These are phyloP conservation scores for Pichia ethanolica DNA, from an alignment of 805 yeast genomes.

Conservation along the genomic window DNA sequence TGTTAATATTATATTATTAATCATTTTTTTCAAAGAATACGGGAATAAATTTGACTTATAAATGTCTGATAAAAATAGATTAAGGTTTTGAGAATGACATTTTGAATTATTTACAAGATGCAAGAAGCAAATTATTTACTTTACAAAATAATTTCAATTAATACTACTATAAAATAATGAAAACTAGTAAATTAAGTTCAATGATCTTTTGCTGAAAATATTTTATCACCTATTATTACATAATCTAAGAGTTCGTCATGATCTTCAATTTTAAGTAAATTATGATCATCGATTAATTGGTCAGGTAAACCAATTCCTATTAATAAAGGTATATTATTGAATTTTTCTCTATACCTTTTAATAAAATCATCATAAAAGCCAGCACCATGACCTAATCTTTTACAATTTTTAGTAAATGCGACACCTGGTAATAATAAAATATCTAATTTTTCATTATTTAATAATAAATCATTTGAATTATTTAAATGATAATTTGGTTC, in stretches of 20 bases:
- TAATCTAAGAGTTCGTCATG: constrained; percentile 60
- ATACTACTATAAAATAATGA: no score
- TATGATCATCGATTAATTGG: constrained; percentile 41
- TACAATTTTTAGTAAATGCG: constrained; percentile 48
- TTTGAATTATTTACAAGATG: no score
- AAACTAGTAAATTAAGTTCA: no score
- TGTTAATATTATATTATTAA: no score
- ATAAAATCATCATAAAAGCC: constrained; percentile 85
- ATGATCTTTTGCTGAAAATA: constrained; percentile 9
- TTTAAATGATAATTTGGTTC: constrained; percentile 46
- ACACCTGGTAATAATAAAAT: constrained; percentile 79
- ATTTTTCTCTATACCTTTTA: constrained; percentile 35
- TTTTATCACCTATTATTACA: constrained; percentile 36
- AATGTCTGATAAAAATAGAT: no score
- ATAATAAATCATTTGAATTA: constrained; percentile 18
- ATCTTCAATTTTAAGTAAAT: constrained; percentile 43
- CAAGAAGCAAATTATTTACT: no score
- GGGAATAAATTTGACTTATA: no score
- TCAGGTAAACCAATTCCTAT: constrained; percentile 61
- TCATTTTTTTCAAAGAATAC: no score
- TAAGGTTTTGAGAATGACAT: no score
- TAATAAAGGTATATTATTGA: constrained; percentile 33
- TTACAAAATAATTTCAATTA: no score
- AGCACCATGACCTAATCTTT: constrained; percentile 83
- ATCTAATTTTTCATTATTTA: constrained; percentile 38